Evolutionary conservation across 768 basidiomycete genomes (phyloP), one percentile per base, ranked within the genome.

Genomic region (Saitozyma sp.): DNA sequence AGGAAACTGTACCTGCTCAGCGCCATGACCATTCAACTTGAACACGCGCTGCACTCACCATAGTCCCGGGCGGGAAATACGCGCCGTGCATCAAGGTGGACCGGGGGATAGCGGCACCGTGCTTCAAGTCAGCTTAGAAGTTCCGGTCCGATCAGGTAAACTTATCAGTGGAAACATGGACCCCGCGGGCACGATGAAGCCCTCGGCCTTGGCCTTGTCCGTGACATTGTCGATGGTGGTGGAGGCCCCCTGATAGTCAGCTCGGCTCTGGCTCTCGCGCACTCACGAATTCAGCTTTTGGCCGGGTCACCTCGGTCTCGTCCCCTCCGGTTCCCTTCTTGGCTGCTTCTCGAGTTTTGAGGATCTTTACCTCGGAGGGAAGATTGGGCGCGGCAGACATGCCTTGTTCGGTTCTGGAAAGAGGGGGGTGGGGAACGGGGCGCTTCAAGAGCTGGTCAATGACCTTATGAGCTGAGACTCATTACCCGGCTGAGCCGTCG

Each of bases 261-360:
- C 37, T 3, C 40, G 7, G 6, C 1, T 1, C 17, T 4, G 1
- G n/a, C 46, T 7, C 16, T 9, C 8, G 29, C 42, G 56, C 40
- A 66, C 75, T 68, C 39, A 74, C 75, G 56, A 76, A 76, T 54
- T 73, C 69, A n/a, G 75, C 70, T 56, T 68, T 74, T 8, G 75
- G 75, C 75, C 75, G 74, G 3, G 62, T 59, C 0, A 70, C 69
- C 58, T 71, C 71, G 8, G 72, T 73, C 7, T 71, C 60, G 8
- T 43, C 42, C 7, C 20, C 20, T 7, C 69, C 68, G 6, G 60
- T 52, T 3, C 75, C 75, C 50, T 69, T 70, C 58, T 72, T 64
- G 13, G 73, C 72, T 0, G 75, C 67, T 8, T 67, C 67, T 43
- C 74, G 70, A 45, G 72, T 73, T 42, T 67, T 66, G 53, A 76